Base-by-base conservation (phyloP, 352 stramenopile species). In the Thraustotheca clavata region DNA sequence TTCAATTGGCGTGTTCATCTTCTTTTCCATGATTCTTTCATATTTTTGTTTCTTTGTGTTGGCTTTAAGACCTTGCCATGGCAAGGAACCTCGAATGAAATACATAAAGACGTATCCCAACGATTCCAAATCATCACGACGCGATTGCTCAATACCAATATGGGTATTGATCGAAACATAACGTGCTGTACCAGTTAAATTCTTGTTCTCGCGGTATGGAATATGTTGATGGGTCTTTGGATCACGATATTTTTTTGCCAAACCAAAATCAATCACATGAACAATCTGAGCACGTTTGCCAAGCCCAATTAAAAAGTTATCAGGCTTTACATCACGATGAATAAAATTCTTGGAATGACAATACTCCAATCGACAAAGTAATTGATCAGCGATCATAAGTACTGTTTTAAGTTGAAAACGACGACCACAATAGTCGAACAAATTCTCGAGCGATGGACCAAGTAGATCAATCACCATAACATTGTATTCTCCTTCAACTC, bases 31-130 rank as follows among this genome's bases (percentile, higher is more conserved):
- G 73, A 97, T 97, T 34, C 90, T 83, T 68, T 97, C 81, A 71
- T 98, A 98, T 76, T 98, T 98, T 73, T 98, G 88, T 62, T 97
- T 98, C 75, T 98, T 98, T 6, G 90, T 98, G 60, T 96, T 96
- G 33, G 91, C 92, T 72, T 97, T 96, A 50, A 98, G 78, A 41
- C 91, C 92, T 75, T 98, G 93, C 93, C 93, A 98, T 8, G 93
- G 93, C 2, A 98, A 70, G 1, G 73, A 88, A n/a, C 94, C 94
- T 9, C 87, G 70, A 49, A 97, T 89, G 71, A 97, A 97, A 61
- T 92, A 94, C 1, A 95, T 79, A 8, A 95, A 70, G 48, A 94
- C 80, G 60, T 92, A 94, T 26, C 94, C 94, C 3, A 98, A 70
- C 9, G 85, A 96, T 70, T 98, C 92, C 9, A 98, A 74, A 72